A percentile compares a stretch with the other conserved stretches of the same genome.
Evolutionary conservation across 2,329 filamentous ascomycete species (phyloP).

Genomic region (Colletotrichum scovillei): DNA sequence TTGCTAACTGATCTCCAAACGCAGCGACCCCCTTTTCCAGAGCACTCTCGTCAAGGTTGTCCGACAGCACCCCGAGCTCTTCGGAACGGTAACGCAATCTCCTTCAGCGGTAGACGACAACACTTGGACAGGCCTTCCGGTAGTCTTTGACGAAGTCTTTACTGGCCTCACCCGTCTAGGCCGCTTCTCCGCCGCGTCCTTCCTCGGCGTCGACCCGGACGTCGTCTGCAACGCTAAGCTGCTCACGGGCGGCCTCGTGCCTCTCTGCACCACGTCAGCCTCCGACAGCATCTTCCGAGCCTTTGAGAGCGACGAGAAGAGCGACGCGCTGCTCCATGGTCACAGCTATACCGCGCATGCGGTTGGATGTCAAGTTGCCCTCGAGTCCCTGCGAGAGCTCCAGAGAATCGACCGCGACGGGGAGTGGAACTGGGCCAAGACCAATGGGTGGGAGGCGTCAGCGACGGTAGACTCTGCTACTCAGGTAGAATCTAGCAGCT

Average conservation of each 20-base stretch:
- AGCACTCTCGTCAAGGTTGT: constrained; percentile 75
- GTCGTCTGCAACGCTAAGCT: constrained; percentile 87
- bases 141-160: constrained; percentile 90
- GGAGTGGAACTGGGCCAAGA: constrained; percentile 67
- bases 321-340: constrained; percentile 82
- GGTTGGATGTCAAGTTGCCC: constrained; percentile 81
- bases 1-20: constrained; percentile 28
- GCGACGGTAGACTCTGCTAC: neutral
- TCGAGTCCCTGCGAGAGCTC: constrained; percentile 73
- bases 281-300: constrained; percentile 78
- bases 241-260: constrained; percentile 82
- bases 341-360: constrained; percentile 91
- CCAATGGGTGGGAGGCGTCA: constrained; percentile 50
- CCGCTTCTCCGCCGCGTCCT: constrained; percentile 75
- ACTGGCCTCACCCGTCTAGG: constrained; percentile 87
- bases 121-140: constrained; percentile 78
- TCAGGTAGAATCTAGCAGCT: accelerated
- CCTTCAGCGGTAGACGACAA: constrained; percentile 32
- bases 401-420: constrained; percentile 65
- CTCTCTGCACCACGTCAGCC: constrained; percentile 80
- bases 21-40: constrained; percentile 84
- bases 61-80: constrained; percentile 68
- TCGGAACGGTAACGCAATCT: constrained; percentile 47
- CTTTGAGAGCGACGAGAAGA: constrained; percentile 79
- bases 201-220: constrained; percentile 76